These are phyloP conservation scores for Nemania sp. DNA, from an alignment of 2,329 filamentous ascomycete genomes.

Conservation along the genomic window DNA sequence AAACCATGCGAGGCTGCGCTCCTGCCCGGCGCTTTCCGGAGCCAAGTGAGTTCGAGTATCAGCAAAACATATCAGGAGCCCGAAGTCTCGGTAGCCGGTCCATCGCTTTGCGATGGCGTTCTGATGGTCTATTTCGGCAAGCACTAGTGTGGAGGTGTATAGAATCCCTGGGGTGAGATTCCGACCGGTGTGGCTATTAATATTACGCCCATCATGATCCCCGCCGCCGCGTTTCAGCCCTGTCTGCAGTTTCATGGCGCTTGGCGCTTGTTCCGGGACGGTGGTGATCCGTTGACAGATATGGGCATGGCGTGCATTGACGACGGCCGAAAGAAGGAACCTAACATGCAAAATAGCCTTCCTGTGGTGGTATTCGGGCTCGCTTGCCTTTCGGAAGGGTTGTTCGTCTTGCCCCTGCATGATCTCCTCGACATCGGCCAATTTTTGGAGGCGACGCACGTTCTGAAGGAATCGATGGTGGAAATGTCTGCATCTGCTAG, in stretches of 20 bases:
- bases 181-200: not conserved
- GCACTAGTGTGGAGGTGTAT: not conserved
- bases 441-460: conserved; percentile 5
- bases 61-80: not conserved
- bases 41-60: not conserved
- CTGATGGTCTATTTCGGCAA: conserved; percentile 2
- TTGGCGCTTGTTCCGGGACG: conserved; percentile 30
- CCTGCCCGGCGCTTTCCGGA: conserved; percentile 1
- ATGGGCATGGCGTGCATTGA: conserved; percentile 7
- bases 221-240: conserved; percentile 34
- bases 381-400: not conserved
- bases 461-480: conserved; percentile 16
- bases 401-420: conserved; percentile 5
- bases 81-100: conserved; percentile 11
- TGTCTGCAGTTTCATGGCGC: conserved; percentile 33
- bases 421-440: conserved; percentile 1
- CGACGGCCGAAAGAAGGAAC: conserved; percentile 5
- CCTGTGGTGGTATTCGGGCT: not conserved
- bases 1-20: too few relatives aligned
- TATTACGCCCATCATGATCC: conserved; percentile 3
- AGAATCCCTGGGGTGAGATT: not conserved
- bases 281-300: conserved; percentile 30
- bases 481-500: not conserved
- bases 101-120: conserved; percentile 10
- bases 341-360: not conserved